Conservation (phyloP, 345 rosid species). For the Pistacia integerrima region DNA sequence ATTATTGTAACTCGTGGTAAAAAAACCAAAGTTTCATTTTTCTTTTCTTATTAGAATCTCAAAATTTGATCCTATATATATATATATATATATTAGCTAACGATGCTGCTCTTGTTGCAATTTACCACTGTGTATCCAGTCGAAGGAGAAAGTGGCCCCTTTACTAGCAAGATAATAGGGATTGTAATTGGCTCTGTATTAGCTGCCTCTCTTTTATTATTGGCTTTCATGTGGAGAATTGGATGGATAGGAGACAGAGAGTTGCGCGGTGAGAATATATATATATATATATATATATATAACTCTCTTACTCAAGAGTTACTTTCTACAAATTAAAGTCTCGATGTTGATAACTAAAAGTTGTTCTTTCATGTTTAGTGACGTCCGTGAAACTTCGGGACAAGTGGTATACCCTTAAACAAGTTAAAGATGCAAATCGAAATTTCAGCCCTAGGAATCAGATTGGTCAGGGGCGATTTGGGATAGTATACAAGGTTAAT, state of each 20-base stretch:
- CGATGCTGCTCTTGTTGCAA: no score
- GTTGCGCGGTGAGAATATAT: not conserved
- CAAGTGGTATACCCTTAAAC: not conserved
- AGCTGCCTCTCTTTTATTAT: conserved; percentile 6
- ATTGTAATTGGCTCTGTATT: not conserved
- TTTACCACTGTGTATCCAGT: not conserved
- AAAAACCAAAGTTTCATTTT: not conserved
- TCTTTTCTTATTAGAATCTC: not conserved
- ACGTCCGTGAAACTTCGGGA: not conserved
- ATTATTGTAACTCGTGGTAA: conserved; percentile 18
- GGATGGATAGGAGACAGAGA: conserved; percentile 22
- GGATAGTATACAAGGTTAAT: not conserved
- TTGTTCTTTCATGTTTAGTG: no score
- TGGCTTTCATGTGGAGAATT: conserved; percentile 20
- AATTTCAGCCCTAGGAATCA: conserved; percentile 9
- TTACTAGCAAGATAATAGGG: not conserved
- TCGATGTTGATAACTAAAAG: no score
- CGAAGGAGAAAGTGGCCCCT: not conserved
- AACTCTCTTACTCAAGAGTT: no score
- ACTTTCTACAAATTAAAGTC: no score
- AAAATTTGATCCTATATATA: not conserved
- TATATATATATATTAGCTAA: no score
- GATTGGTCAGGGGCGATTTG: conserved; percentile 3
- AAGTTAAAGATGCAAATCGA: conserved; percentile 18
- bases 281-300: no score